Evolutionary conservation across 495 filamentous ascomycete genomes (phyloP).

Genomic region (Aspergillus campestris): DNA sequence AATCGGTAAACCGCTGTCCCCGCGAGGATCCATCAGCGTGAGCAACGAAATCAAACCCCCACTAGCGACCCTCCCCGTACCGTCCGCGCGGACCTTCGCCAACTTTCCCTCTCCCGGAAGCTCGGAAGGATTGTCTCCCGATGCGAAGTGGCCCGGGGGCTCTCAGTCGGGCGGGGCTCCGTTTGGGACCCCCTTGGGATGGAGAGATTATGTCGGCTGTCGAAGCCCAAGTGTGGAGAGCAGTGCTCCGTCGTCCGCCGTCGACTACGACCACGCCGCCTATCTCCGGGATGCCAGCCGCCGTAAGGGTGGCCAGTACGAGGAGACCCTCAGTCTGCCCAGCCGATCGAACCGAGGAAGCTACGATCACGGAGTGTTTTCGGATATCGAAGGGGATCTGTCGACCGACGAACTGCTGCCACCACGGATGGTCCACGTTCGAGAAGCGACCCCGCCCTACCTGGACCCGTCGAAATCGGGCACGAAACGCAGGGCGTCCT

Average conservation of each 20-base stretch:
- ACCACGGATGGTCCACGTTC: conserved; percentile 51
- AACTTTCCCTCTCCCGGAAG: conserved; percentile 40
- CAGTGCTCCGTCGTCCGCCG: conserved; percentile 34
- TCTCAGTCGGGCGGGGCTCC: conserved; percentile 39
- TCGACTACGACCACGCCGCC: conserved; percentile 31
- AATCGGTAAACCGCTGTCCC: conserved; percentile 55
- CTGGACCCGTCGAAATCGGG: conserved; percentile 39
- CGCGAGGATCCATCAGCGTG: conserved; percentile 45
- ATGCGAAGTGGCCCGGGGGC: conserved; percentile 36
- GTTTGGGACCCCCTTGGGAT: conserved; percentile 32
- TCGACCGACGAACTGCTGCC: conserved; percentile 56
- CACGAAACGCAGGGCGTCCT: conserved; percentile 75
- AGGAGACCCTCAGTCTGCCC: conserved; percentile 37
- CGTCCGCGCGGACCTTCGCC: conserved; percentile 29
- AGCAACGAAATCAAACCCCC: conserved; percentile 46
- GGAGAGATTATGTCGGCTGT: conserved; percentile 38
- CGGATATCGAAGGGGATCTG: conserved; percentile 57
- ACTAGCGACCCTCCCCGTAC: conserved; percentile 38
- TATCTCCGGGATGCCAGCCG: conserved; percentile 27
- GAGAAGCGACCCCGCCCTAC: conserved; percentile 44
- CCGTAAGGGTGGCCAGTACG: conserved; percentile 30
- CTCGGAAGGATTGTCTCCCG: conserved; percentile 33
- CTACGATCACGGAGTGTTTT: conserved; percentile 54
- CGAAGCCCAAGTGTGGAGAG: conserved; percentile 45
- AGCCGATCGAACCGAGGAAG: conserved; percentile 49